Evolutionary conservation across 495 filamentous ascomycete genomes (phyloP).

Genomic region (Echria macrotheca): DNA sequence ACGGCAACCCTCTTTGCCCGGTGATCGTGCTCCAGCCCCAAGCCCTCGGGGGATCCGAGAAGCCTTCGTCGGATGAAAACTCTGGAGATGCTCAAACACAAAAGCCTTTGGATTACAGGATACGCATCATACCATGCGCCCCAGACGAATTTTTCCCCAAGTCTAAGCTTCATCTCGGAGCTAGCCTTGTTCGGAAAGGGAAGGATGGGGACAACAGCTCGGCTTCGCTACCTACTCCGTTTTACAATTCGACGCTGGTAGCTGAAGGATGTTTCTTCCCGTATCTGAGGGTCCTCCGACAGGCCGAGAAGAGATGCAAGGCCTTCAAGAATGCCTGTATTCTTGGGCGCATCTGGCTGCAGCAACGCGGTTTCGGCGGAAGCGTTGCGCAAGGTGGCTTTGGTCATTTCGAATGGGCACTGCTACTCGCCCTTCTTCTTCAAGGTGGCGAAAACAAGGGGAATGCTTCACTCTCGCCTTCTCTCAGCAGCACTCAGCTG

Average conservation of each 20-base stretch:
- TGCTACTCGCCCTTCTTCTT: slow-evolving; percentile 71
- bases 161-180: slow-evolving; percentile 62
- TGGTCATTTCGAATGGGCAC: slow-evolving; percentile 86
- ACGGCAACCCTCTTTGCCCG: slow-evolving; percentile 75
- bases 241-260: slow-evolving; percentile 81
- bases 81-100: slow-evolving; percentile 14
- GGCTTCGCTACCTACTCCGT: slow-evolving; percentile 57
- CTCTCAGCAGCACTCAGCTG: slow-evolving; percentile 86
- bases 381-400: slow-evolving; percentile 73
- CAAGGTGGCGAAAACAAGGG: slow-evolving; percentile 67
- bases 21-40: slow-evolving; percentile 50
- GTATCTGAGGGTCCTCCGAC: slow-evolving; percentile 69
- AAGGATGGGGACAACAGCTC: slow-evolving; percentile 31
- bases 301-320: slow-evolving; percentile 57
- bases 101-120: slow-evolving; percentile 44
- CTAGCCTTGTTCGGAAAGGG: slow-evolving; percentile 60
- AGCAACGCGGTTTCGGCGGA: slow-evolving; percentile 74
- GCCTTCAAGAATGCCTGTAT: slow-evolving; percentile 78
- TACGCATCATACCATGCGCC: slow-evolving; percentile 73
- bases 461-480: slow-evolving; percentile 62
- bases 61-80: neutral
- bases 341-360: slow-evolving; percentile 81
- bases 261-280: slow-evolving; percentile 67
- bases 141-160: slow-evolving; percentile 60
- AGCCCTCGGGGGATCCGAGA: neutral